Conservation (phyloP, 2,329 filamentous ascomycete species). For the Fulvia fulva region DNA sequence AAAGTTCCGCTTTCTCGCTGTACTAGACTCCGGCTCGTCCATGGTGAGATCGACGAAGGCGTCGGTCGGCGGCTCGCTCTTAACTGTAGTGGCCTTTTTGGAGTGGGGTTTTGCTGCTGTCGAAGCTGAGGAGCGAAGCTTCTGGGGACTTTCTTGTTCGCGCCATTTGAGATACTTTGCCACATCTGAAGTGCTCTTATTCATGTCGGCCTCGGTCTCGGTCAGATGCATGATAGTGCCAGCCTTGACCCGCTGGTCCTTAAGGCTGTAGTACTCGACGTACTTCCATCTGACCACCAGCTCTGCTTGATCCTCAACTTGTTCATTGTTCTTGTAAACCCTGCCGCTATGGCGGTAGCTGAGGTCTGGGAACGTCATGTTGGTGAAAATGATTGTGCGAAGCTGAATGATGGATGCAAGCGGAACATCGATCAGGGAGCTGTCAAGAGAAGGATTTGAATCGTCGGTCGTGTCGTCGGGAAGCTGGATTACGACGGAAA, state of each 20-base stretch:
- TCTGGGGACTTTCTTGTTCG: neutral
- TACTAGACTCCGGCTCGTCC: neutral
- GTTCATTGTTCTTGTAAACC: neutral
- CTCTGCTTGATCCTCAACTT: constrained; percentile 2
- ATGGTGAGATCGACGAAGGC: neutral
- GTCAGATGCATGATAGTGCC: neutral
- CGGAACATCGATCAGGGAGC: constrained; percentile 34
- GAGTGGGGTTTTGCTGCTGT: neutral
- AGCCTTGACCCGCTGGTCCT: neutral
- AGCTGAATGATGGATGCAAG: constrained; percentile 21
- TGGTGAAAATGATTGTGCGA: constrained; percentile 46
- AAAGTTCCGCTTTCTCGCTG: neutral
- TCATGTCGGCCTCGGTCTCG: constrained; percentile 1
- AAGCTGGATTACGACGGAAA: constrained; percentile 40
- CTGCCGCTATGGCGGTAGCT: constrained; percentile 4
- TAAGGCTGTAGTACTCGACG: constrained; percentile 15
- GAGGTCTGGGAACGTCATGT: constrained; percentile 44
- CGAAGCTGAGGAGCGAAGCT: neutral
- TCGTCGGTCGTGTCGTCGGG: constrained; percentile 26
- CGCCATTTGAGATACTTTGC: neutral
- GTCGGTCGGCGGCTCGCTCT: neutral
- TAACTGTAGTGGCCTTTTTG: neutral
- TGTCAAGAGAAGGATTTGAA: constrained; percentile 38
- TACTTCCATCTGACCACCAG: constrained; percentile 54
- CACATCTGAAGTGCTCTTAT: neutral